These are phyloP conservation scores for Verticillium dahliae DNA, from an alignment of 2,329 filamentous ascomycete genomes.

Conservation along the genomic window DNA sequence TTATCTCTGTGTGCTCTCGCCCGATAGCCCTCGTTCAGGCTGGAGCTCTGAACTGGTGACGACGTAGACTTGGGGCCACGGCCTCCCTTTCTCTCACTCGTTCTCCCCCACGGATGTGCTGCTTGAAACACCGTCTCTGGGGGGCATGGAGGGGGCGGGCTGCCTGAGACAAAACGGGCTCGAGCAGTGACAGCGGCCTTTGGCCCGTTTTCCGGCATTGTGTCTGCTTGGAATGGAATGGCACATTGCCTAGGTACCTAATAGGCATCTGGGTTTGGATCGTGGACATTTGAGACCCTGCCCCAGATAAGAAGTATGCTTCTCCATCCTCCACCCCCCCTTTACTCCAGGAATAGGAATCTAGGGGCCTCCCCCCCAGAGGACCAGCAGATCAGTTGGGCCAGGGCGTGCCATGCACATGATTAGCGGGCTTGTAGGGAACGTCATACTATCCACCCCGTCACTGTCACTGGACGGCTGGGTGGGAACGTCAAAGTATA, in stretches of 20 bases:
- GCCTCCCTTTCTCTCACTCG: neutral
- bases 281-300: neutral
- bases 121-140: slow-evolving; percentile 6
- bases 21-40: too few species aligned
- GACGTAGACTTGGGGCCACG: neutral
- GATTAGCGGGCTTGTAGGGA: neutral
- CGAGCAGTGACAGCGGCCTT: neutral
- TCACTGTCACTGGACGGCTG: too few species aligned
- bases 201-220: neutral
- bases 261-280: too few species aligned
- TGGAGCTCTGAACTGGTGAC: neutral
- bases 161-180: slow-evolving; percentile 4
- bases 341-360: neutral
- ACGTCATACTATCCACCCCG: neutral
- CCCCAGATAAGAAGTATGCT: neutral
- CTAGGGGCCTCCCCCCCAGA: neutral
- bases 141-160: neutral
- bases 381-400: neutral
- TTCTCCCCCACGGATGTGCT: slow-evolving; percentile 1
- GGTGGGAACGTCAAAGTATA: neutral
- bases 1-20: neutral
- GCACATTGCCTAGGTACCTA: too few species aligned
- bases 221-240: too few species aligned
- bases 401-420: neutral
- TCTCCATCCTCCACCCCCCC: too few species aligned